Percentiles rank a stretch among this genome's conserved stretches.
These are phyloP conservation scores for Fusarium odoratissimum DNA, from an alignment of 2,329 filamentous ascomycete species.

Conservation along the genomic window DNA sequence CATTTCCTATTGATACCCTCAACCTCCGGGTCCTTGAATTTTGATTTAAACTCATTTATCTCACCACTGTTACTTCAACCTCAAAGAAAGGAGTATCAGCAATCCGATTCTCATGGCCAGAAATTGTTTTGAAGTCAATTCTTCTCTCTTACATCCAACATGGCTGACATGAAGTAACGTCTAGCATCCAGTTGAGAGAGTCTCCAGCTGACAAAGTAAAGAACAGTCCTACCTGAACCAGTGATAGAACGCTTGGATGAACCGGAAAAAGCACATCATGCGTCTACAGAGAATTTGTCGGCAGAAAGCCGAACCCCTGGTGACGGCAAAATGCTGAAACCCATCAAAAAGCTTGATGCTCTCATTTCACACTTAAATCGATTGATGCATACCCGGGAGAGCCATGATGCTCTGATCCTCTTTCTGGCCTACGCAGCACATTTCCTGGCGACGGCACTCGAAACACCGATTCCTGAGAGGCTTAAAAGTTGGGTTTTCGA, in stretches of 20 bases:
- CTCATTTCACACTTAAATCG: slow-evolving; percentile 24
- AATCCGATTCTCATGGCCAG: accelerated
- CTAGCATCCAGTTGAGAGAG: accelerated
- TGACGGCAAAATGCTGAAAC: neutral
- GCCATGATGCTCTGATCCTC: slow-evolving; percentile 21
- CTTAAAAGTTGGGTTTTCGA: accelerated
- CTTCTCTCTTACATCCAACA: accelerated
- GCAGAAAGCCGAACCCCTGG: accelerated
- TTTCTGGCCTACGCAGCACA: slow-evolving; percentile 31
- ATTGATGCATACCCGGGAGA: slow-evolving; percentile 30
- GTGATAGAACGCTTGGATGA: neutral
- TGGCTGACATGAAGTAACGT: slow-evolving; percentile 1
- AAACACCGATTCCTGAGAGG: neutral
- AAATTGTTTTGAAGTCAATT: accelerated
- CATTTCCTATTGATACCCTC: neutral
- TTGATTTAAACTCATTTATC: neutral
- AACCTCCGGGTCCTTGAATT: neutral
- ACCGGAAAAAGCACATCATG: neutral
- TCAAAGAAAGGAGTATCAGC: neutral
- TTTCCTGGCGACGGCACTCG: slow-evolving; percentile 14
- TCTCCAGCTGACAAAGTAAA: neutral
- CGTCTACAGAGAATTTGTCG: accelerated
- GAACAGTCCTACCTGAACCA: neutral
- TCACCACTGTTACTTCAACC: no score
- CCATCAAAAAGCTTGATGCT: slow-evolving; percentile 17